phyloP scores from a whole-genome alignment of 768 basidiomycete genomes.

The Tremella fuciformis region DNA sequence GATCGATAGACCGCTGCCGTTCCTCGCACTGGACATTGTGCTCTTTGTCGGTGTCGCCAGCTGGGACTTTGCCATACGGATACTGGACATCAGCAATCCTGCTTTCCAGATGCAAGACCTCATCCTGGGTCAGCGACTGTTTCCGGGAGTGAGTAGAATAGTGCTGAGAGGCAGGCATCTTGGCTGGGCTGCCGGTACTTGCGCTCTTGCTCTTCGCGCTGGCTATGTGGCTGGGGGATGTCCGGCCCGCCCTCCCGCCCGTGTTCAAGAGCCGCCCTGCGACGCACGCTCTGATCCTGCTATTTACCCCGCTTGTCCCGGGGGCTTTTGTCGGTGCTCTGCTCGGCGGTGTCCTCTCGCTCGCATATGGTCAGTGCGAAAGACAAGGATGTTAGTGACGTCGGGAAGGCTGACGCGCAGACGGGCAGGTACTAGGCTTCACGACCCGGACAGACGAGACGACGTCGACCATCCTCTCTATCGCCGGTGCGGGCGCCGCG shows the following conservation, averaged over 20 bases:
- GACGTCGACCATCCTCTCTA: background rate
- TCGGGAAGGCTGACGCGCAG: background rate
- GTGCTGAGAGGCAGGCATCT: background rate
- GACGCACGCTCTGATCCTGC: constrained; percentile 6
- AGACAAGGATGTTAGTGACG: background rate
- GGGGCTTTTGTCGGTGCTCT: constrained; percentile 15
- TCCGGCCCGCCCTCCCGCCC: constrained; percentile 8
- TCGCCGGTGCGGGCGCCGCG: background rate
- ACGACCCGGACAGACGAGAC: background rate
- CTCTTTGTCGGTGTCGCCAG: constrained; percentile 8
- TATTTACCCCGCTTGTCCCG: constrained; percentile 25
- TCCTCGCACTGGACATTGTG: constrained; percentile 20
- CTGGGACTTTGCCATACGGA: constrained; percentile 13
- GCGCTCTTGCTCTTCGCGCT: constrained; percentile 4
- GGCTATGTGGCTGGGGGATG: background rate
- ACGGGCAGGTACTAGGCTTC: background rate
- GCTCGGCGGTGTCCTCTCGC: constrained; percentile 21
- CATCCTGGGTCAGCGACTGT: constrained; percentile 19
- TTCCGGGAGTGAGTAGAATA: background rate
- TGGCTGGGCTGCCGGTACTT: constrained; percentile 4
- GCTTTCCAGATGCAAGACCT: constrained; percentile 15
- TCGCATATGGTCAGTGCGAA: constrained; percentile 15
- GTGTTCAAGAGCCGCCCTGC: background rate
- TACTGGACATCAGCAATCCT: background rate
- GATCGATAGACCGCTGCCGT: constrained; percentile 3